These are phyloP conservation scores for Ascomycota sp. DNA, from an alignment of 2,329 filamentous ascomycete species.

Conservation along the genomic window DNA sequence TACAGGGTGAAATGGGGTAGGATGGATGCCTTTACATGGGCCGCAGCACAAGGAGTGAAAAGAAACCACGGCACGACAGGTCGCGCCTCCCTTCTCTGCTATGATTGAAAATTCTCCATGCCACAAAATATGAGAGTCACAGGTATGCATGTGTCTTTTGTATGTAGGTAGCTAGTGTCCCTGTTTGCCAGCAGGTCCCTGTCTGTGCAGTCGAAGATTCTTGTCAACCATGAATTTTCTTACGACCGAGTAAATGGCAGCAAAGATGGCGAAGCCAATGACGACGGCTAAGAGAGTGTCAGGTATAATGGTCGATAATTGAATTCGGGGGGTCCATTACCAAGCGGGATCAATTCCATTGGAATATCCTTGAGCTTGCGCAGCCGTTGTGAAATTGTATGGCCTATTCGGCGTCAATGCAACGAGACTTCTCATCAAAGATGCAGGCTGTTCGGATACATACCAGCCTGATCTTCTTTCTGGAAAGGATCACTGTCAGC, in stretches of 20 bases:
- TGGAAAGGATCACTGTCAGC: constrained; percentile 15
- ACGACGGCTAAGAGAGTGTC: constrained; percentile 42
- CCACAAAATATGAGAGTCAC: neutral
- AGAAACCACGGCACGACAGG: too few relatives aligned
- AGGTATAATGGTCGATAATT: neutral
- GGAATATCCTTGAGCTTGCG: constrained; percentile 76
- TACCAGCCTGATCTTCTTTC: constrained; percentile 48
- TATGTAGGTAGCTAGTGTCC: constrained; percentile 9
- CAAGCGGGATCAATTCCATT: constrained; percentile 81
- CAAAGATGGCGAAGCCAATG: constrained; percentile 60
- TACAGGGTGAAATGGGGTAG: constrained; percentile 6
- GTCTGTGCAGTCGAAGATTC: constrained; percentile 68
- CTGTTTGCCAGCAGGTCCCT: constrained; percentile 24
- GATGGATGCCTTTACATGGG: too few relatives aligned
- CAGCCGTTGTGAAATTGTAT: constrained; percentile 89
- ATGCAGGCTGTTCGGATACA: constrained; percentile 12
- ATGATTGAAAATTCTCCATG: too few relatives aligned
- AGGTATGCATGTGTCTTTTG: neutral
- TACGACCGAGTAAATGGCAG: constrained; percentile 59
- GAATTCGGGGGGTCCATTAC: constrained; percentile 24
- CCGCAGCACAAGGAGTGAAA: too few relatives aligned
- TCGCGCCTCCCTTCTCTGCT: too few relatives aligned
- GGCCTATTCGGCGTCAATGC: constrained; percentile 32
- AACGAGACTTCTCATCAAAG: constrained; percentile 1
- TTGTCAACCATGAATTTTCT: constrained; percentile 77